These are phyloP conservation scores for Nakataea oryzae DNA, from an alignment of 2,329 filamentous ascomycete species.

Conservation along the genomic window DNA sequence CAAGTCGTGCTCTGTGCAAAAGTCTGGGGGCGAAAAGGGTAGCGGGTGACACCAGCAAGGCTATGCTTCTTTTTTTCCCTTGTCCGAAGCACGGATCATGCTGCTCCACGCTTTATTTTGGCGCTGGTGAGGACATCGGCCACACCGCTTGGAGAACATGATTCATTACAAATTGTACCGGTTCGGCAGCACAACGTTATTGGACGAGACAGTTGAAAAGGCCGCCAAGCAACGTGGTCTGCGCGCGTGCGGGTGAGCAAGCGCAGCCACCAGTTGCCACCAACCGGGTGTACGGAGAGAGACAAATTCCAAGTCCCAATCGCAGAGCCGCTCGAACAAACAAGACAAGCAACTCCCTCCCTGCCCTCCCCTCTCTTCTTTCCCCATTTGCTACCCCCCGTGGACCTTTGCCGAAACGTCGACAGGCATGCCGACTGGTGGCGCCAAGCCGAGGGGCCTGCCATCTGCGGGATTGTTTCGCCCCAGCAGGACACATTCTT, in stretches of 20 bases:
- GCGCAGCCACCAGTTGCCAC: neutral
- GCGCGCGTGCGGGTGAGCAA: neutral
- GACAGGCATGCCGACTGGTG: neutral
- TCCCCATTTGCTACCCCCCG: neutral
- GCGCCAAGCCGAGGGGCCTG: neutral
- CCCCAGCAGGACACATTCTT: neutral
- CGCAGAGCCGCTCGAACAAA: neutral
- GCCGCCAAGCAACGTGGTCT: neutral
- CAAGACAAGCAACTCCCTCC: no score
- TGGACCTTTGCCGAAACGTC: neutral
- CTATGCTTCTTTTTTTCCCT: no score
- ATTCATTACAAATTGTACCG: no score
- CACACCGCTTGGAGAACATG: neutral
- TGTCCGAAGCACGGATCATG: no score
- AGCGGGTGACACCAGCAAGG: no score
- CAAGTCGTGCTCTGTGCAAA: no score
- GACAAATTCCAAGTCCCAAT: neutral
- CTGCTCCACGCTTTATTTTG: no score
- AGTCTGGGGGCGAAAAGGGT: no score
- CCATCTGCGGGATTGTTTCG: no score
- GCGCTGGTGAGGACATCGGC: no score
- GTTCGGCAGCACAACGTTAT: no score
- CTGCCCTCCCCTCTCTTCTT: no score
- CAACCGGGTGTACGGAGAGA: neutral
- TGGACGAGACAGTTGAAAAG: neutral